Percentiles rank a stretch among this genome's conserved stretches.
These are phyloP conservation scores for Penicillium sp. DNA, from an alignment of 2,329 filamentous ascomycete species.

Conservation along the genomic window DNA sequence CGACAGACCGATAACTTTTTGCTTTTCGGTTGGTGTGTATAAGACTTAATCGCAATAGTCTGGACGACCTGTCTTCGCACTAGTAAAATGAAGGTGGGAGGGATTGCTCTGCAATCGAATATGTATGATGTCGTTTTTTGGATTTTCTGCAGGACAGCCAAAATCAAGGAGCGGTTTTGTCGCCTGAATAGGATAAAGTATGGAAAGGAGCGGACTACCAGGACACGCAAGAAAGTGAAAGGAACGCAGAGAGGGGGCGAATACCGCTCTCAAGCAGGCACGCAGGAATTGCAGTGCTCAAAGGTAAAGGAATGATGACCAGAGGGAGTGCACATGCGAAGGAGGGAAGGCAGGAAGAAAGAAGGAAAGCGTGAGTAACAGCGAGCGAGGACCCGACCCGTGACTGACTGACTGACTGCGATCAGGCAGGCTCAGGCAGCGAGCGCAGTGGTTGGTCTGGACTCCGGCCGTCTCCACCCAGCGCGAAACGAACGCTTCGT, in stretches of 20 bases:
- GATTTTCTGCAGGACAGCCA: background rate
- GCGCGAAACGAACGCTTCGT: background rate
- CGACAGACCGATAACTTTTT: background rate
- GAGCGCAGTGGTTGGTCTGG: background rate
- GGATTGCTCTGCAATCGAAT: conserved; percentile 15
- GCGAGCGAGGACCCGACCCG: background rate
- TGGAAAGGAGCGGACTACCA: conserved; percentile 38
- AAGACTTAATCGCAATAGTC: background rate
- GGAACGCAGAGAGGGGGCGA: conserved; percentile 13
- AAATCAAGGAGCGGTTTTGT: conserved; percentile 15
- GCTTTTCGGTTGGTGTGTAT: background rate
- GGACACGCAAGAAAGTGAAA: conserved; percentile 25
- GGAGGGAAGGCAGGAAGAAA: conserved; percentile 16
- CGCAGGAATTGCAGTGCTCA: background rate
- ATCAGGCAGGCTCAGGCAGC: background rate
- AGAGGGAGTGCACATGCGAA: conserved; percentile 10
- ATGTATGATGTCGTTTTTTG: background rate
- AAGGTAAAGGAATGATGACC: conserved; percentile 7
- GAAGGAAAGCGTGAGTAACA: conserved; percentile 14
- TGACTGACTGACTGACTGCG: background rate
- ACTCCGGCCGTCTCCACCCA: background rate
- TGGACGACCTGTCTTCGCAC: background rate
- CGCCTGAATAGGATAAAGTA: conserved; percentile 20
- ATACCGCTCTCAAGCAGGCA: conserved; percentile 5
- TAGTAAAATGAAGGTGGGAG: conserved; percentile 9